Percentiles rank a stretch among this genome's conserved stretches.
Conservation (phyloP, 2,329 filamentous ascomycete species). For the Diaporthe aspalathi region DNA sequence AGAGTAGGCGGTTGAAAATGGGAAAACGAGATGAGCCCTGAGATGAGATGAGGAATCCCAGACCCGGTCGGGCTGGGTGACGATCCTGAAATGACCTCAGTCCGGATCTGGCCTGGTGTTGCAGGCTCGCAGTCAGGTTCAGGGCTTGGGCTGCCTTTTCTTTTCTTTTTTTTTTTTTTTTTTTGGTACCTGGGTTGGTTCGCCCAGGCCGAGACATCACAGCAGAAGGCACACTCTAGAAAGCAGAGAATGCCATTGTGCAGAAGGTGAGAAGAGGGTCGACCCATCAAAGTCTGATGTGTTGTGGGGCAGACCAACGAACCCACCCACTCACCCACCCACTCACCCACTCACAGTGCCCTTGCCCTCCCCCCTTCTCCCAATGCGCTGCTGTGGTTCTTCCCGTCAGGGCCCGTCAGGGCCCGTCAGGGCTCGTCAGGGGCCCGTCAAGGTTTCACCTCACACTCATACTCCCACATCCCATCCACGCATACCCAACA, state of each 20-base stretch:
- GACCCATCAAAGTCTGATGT: slow-evolving; percentile 16
- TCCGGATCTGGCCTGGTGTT: slow-evolving; percentile 17
- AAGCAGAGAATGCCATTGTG: not conserved
- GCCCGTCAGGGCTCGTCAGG: not conserved
- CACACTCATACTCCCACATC: no score
- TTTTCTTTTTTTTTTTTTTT: no score
- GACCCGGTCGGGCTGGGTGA: slow-evolving; percentile 11
- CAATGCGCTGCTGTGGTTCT: not conserved
- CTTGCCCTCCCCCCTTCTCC: no score
- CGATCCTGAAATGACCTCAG: slow-evolving; percentile 30
- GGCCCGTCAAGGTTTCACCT: slow-evolving; percentile 22
- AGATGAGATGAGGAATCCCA: slow-evolving; percentile 29
- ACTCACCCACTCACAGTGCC: not conserved
- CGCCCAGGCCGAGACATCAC: slow-evolving; percentile 10
- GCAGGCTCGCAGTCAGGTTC: not conserved
- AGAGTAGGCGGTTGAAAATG: slow-evolving; percentile 21
- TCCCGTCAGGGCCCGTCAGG: slow-evolving; percentile 8
- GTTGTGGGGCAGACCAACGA: not conserved
- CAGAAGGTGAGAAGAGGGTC: not conserved
- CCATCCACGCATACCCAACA: slow-evolving; percentile 1
- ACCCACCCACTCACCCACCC: no score
- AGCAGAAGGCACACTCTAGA: not conserved
- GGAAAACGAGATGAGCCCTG: slow-evolving; percentile 29
- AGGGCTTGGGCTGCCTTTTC: not conserved
- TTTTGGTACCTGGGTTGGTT: slow-evolving; percentile 14